Evolutionary conservation across 2,329 filamentous ascomycete species (phyloP).

Genomic region (Exophiala alcalophila): DNA sequence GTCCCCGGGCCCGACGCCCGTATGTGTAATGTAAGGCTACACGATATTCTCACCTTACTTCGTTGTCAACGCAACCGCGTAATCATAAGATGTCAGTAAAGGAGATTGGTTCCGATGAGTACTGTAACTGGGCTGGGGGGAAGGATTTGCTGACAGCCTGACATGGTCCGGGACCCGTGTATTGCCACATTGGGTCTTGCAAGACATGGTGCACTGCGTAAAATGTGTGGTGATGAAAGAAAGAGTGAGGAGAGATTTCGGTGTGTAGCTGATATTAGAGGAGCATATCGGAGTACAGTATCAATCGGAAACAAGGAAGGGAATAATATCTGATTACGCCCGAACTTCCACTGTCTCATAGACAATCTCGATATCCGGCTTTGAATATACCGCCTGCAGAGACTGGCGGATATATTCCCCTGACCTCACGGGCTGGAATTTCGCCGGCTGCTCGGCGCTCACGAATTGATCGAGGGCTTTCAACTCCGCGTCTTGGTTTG

Average conservation of each 20-base stretch:
- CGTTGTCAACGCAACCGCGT: too few relatives aligned
- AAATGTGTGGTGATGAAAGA: too few relatives aligned
- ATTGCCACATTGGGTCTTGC: too few relatives aligned
- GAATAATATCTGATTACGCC: neutral
- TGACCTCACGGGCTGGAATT: slow-evolving; percentile 19
- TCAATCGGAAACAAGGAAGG: neutral
- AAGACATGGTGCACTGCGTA: too few relatives aligned
- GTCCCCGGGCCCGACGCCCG: neutral
- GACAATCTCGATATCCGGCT: slow-evolving; percentile 19
- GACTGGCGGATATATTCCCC: slow-evolving; percentile 22
- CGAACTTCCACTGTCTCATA: slow-evolving; percentile 16
- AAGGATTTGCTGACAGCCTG: too few relatives aligned
- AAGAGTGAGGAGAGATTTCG: neutral
- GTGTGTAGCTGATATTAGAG: neutral
- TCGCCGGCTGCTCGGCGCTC: slow-evolving; percentile 16
- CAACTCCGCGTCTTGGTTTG: slow-evolving; percentile 22
- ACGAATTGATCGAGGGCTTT: slow-evolving; percentile 18
- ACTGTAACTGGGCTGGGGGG: too few relatives aligned
- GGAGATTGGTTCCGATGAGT: too few relatives aligned
- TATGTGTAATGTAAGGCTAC: too few relatives aligned
- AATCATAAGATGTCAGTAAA: too few relatives aligned
- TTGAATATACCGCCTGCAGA: slow-evolving; percentile 20
- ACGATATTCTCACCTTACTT: too few relatives aligned
- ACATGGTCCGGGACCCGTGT: too few relatives aligned
- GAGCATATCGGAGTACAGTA: neutral